Conservation (phyloP, 2,329 filamentous ascomycete genomes). For the Seiridium unicorne region DNA sequence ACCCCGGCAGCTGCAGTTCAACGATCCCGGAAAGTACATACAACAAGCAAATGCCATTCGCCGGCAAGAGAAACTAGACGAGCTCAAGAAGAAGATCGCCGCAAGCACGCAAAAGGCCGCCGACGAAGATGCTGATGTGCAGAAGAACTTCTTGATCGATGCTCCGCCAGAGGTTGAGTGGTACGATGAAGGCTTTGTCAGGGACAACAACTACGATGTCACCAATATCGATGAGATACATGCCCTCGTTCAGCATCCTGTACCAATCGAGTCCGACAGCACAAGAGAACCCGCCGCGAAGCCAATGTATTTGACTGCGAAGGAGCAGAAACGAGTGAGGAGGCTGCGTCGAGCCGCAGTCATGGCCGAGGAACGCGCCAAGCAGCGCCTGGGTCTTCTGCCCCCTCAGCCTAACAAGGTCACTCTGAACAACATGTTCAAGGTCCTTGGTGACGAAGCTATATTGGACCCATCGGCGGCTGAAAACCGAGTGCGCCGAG, state of each 20-base stretch:
- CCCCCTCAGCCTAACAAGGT: constrained; percentile 93
- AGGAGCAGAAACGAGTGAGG: constrained; percentile 88
- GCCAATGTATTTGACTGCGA: constrained; percentile 86
- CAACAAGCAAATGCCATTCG: constrained; percentile 88
- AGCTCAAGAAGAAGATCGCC: constrained; percentile 91
- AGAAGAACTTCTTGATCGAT: constrained; percentile 85
- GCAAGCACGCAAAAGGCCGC: constrained; percentile 85
- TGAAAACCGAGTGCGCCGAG: constrained; percentile 87
- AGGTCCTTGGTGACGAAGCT: constrained; percentile 83
- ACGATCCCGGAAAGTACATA: constrained; percentile 96
- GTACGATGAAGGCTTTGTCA: constrained; percentile 91
- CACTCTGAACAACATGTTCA: constrained; percentile 97
- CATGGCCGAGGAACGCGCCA: constrained; percentile 93
- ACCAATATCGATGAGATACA: constrained; percentile 77
- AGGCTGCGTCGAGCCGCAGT: constrained; percentile 89
- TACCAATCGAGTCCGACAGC: constrained; percentile 85
- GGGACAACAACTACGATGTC: constrained; percentile 71
- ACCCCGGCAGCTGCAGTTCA: constrained; percentile 80
- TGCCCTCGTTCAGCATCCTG: constrained; percentile 89
- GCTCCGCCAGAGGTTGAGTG: constrained; percentile 87
- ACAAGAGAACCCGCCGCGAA: constrained; percentile 72
- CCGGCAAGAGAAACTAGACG: constrained; percentile 83
- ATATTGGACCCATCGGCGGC: constrained; percentile 98
- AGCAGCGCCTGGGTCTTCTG: constrained; percentile 86
- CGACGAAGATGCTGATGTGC: constrained; percentile 84